Conservation (phyloP, 2,329 filamentous ascomycete species). For the Verticillium zaregamsianum region DNA sequence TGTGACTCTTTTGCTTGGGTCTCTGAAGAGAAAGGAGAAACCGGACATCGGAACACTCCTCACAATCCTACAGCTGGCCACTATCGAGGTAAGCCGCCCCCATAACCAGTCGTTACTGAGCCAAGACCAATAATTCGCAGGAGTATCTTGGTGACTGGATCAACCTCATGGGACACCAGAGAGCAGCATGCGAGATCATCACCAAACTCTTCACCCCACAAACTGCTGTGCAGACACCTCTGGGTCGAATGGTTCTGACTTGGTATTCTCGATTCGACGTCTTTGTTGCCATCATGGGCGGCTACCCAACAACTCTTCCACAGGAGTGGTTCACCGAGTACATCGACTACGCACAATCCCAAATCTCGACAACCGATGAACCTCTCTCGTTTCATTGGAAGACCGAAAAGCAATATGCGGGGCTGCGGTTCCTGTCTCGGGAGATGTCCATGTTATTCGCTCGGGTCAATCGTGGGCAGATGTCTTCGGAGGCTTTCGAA, state of each 20-base stretch:
- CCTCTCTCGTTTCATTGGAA: constrained; percentile 49
- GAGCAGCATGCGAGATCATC: constrained; percentile 79
- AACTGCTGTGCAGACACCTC: constrained; percentile 65
- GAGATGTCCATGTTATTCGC: constrained; percentile 79
- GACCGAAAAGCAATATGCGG: constrained; percentile 62
- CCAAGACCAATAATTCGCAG: constrained; percentile 37
- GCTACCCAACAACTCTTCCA: constrained; percentile 67
- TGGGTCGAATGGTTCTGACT: constrained; percentile 69
- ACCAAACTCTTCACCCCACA: constrained; percentile 73
- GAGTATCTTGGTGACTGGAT: constrained; percentile 96
- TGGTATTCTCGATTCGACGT: constrained; percentile 93
- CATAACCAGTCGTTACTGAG: constrained; percentile 9
- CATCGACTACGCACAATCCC: constrained; percentile 58
- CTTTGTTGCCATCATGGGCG: constrained; percentile 77
- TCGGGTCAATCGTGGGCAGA: constrained; percentile 57
- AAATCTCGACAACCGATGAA: constrained; percentile 42
- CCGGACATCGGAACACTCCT: constrained; percentile 72
- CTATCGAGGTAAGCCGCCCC: constrained; percentile 71
- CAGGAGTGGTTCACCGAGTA: constrained; percentile 73
- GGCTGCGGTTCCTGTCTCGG: constrained; percentile 68
- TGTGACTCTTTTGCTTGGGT: constrained; percentile 69
- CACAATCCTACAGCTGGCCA: constrained; percentile 87
- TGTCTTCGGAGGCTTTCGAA: constrained; percentile 62
- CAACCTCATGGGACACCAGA: constrained; percentile 88
- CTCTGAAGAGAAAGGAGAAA: constrained; percentile 65